A percentile compares a stretch with the other conserved stretches of the same genome.
phyloP scores from a whole-genome alignment of 1,284 basidiomycete genomes.

The Moniliophthora roreri region DNA sequence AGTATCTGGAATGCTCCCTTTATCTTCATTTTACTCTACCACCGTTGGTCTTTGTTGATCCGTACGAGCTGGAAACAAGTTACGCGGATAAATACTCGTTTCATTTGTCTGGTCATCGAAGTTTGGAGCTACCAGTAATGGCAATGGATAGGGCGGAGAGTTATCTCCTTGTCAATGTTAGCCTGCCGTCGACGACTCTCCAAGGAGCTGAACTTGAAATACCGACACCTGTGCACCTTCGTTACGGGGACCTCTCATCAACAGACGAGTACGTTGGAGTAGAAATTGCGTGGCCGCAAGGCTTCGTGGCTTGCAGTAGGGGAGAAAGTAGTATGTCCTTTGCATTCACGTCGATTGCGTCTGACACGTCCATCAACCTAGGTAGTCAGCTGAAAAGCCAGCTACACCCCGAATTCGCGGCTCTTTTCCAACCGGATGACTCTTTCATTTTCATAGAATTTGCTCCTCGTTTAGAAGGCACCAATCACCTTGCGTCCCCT shows the following conservation, averaged over 20 bases:
- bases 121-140: background rate
- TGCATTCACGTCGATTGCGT: background rate
- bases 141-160: background rate
- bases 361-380: too few relatives aligned
- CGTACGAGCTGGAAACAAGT: constrained; percentile 1
- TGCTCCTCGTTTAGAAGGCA: background rate
- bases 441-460: background rate
- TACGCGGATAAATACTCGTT: constrained; percentile 1
- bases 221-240: background rate
- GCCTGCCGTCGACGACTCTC: background rate
- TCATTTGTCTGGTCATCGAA: constrained; percentile 1
- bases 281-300: background rate
- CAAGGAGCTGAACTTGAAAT: background rate
- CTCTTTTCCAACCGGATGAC: background rate
- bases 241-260: background rate
- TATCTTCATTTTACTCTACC: background rate
- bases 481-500: background rate
- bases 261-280: background rate
- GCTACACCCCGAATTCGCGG: background rate
- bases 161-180: background rate
- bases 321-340: background rate
- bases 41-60: background rate
- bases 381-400: background rate
- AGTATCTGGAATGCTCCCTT: background rate
- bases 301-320: background rate